Conservation (phyloP, 1,284 basidiomycete species). For the Phlebopus sp. region DNA sequence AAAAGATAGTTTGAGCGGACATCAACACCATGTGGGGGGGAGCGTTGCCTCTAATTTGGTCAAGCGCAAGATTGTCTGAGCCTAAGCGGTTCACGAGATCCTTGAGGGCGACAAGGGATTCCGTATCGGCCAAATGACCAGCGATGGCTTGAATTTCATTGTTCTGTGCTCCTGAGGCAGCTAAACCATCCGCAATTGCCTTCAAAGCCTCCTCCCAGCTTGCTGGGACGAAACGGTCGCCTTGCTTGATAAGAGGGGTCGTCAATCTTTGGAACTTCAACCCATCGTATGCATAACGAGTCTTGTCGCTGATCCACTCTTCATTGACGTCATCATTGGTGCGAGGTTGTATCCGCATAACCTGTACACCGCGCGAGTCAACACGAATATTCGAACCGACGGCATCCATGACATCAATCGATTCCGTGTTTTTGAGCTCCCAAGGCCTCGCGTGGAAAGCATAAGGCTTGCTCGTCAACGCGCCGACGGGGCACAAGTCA, state of each 20-base stretch:
- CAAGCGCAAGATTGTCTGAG: constrained; percentile 90
- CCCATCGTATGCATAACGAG: constrained; percentile 95
- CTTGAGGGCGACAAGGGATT: constrained; percentile 91
- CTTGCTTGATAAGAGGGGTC: constrained; percentile 87
- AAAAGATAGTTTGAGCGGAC: constrained; percentile 96
- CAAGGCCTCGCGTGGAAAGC: constrained; percentile 96
- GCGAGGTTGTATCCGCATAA: constrained; percentile 96
- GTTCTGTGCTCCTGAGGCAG: constrained; percentile 80
- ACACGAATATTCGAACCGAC: constrained; percentile 97
- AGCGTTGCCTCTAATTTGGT: constrained; percentile 67
- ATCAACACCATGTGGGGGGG: constrained; percentile 82
- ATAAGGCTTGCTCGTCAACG: constrained; percentile 97
- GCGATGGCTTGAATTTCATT: constrained; percentile 97
- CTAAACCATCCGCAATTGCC: constrained; percentile 79
- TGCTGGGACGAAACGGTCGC: constrained; percentile 88
- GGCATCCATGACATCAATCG: constrained; percentile 97
- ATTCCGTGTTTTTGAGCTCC: constrained; percentile 99
- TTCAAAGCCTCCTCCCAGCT: constrained; percentile 92
- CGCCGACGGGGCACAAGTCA: constrained; percentile 97
- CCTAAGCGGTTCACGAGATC: constrained; percentile 93
- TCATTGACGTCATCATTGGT: constrained; percentile 99
- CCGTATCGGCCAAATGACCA: constrained; percentile 91
- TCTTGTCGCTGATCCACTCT: constrained; percentile 99
- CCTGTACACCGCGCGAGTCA: constrained; percentile 93
- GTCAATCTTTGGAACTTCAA: constrained; percentile 95